phyloP scores from a whole-genome alignment of 2,329 filamentous ascomycete genomes.

The Aspergillus puulaauensis region DNA sequence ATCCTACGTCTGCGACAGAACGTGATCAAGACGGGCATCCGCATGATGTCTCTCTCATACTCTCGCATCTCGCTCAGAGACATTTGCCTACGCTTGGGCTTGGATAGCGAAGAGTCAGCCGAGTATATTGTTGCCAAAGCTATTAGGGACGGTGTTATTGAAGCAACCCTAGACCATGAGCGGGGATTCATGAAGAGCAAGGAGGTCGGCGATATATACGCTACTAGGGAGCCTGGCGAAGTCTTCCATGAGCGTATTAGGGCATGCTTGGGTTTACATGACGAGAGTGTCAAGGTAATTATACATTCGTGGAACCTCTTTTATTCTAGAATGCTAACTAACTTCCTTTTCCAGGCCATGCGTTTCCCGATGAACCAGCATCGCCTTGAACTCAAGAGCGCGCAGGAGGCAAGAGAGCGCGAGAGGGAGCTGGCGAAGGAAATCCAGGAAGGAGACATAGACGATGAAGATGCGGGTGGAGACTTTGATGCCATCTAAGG shows the following conservation, averaged over 20 bases:
- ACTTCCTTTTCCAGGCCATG: constrained; percentile 68
- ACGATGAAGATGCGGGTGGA: constrained; percentile 92
- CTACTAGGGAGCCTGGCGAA: constrained; percentile 91
- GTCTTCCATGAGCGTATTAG: constrained; percentile 96
- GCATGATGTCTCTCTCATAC: constrained; percentile 98
- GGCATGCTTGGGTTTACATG: constrained; percentile 86
- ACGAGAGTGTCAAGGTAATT: constrained; percentile 93
- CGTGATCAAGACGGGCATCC: constrained; percentile 98
- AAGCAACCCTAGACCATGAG: constrained; percentile 91
- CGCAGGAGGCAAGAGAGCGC: constrained; percentile 93
- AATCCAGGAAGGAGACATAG: constrained; percentile 95
- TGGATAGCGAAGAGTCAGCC: constrained; percentile 94
- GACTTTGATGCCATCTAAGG: constrained; percentile 93
- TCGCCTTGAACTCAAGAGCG: constrained; percentile 93
- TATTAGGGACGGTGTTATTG: constrained; percentile 94
- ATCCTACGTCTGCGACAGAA: constrained; percentile 95
- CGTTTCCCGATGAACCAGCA: constrained; percentile 99
- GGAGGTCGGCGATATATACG: constrained; percentile 92
- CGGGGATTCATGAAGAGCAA: constrained; percentile 98
- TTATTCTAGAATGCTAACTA: not conserved
- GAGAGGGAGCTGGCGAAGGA: constrained; percentile 98
- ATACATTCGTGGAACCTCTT: constrained; percentile 2
- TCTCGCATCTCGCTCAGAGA: constrained; percentile 95
- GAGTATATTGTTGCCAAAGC: constrained; percentile 99
- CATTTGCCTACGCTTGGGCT: constrained; percentile 90